phyloP scores from a whole-genome alignment of 176 grass and related monocot species.

The Eragrostis nindensis region DNA sequence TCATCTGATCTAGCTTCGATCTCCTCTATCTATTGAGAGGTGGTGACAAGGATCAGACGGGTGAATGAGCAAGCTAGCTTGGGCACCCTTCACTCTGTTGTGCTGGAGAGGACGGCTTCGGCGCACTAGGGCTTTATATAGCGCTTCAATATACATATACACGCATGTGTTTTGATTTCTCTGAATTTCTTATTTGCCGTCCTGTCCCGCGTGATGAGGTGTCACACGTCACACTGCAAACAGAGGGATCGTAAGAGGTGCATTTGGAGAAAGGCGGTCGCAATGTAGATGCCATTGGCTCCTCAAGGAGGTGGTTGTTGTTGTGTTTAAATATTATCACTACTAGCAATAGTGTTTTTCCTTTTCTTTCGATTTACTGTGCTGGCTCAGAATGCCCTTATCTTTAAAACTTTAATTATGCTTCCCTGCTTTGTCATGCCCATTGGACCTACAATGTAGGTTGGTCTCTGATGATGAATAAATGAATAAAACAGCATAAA shows the following conservation, averaged over 20 bases:
- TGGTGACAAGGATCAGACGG: neutral
- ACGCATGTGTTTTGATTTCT: neutral
- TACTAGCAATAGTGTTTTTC: neutral
- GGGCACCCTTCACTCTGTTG: neutral
- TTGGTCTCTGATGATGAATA: neutral
- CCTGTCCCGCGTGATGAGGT: constrained; percentile 21
- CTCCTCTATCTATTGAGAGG: neutral
- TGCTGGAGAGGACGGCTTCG: constrained; percentile 18
- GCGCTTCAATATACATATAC: neutral
- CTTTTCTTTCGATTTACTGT: neutral
- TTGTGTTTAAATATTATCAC: neutral
- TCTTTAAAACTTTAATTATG: constrained; percentile 14
- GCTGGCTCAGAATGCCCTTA: neutral
- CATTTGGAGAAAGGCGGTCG: constrained; percentile 6
- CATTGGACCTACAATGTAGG: constrained; percentile 31
- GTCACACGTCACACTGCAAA: constrained; percentile 14
- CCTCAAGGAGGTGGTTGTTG: neutral
- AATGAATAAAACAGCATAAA: constrained; percentile 4
- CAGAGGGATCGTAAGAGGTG: no score
- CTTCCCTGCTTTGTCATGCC: constrained; percentile 12
- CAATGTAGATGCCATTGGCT: constrained; percentile 12
- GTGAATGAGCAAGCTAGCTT: neutral
- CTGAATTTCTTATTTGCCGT: neutral
- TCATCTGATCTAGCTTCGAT: constrained; percentile 6
- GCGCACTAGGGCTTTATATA: constrained; percentile 52